A percentile compares a stretch with the other conserved stretches of the same genome.
phyloP scores from a whole-genome alignment of 495 filamentous ascomycete genomes.

The Cryomyces minteri region DNA sequence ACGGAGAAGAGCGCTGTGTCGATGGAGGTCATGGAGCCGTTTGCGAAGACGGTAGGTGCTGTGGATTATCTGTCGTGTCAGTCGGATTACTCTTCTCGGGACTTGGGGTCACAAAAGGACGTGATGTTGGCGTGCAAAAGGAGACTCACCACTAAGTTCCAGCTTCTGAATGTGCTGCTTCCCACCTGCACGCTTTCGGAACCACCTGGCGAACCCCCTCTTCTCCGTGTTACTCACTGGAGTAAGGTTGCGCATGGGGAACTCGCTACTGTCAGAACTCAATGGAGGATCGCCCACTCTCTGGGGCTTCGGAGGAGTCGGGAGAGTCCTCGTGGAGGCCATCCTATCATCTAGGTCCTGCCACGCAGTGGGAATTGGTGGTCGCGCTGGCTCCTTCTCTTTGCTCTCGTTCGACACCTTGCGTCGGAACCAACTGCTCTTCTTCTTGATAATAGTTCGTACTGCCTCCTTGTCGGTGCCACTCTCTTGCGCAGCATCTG shows the following conservation, averaged over 20 bases:
- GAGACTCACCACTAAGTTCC: conserved; percentile 1
- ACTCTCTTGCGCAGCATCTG: conserved; percentile 5
- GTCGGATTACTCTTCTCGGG: not conserved
- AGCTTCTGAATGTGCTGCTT: too few relatives aligned
- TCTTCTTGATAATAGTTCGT: conserved; percentile 15
- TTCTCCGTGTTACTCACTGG: too few relatives aligned
- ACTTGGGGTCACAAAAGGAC: too few relatives aligned
- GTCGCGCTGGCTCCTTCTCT: not conserved
- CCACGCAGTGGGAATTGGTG: conserved; percentile 9
- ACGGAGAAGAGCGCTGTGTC: conserved; percentile 1
- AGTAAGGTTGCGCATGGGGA: too few relatives aligned
- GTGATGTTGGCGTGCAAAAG: not conserved
- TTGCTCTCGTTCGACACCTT: conserved; percentile 1
- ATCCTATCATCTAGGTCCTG: conserved; percentile 13
- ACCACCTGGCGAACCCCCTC: too few relatives aligned
- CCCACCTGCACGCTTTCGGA: too few relatives aligned
- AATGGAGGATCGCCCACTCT: too few relatives aligned
- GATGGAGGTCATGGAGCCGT: conserved; percentile 8
- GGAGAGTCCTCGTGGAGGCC: not conserved
- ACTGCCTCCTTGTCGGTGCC: not conserved
- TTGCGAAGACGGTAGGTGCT: not conserved
- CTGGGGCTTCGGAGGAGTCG: not conserved
- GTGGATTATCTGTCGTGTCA: not conserved
- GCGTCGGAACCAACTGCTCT: conserved; percentile 19
- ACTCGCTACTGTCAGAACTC: too few relatives aligned